These are phyloP conservation scores for Endoconidiophora polonica DNA, from an alignment of 2,329 filamentous ascomycete species.

Conservation along the genomic window DNA sequence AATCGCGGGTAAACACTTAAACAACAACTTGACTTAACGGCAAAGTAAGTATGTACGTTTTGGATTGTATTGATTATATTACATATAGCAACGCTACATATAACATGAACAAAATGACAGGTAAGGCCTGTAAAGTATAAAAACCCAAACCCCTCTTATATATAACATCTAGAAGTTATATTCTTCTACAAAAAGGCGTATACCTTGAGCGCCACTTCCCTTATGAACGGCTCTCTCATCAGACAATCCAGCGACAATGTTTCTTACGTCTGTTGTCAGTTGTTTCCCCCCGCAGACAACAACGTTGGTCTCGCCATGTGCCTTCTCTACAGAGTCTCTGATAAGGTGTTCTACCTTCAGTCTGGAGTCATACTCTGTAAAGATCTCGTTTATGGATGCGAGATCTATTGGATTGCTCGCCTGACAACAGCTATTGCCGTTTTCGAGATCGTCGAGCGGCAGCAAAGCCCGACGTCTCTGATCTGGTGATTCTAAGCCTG, in stretches of 20 bases:
- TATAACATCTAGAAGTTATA: constrained; percentile 27
- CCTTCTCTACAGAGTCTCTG: constrained; percentile 35
- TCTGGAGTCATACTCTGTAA: constrained; percentile 29
- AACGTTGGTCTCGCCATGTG: constrained; percentile 43
- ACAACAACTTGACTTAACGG: too few relatives aligned
- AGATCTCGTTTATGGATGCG: constrained; percentile 17
- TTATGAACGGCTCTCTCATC: constrained; percentile 48
- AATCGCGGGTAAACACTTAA: not conserved
- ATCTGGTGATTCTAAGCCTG: not conserved
- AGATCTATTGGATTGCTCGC: constrained; percentile 3
- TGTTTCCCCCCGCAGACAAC: constrained; percentile 42
- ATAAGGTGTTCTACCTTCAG: constrained; percentile 37
- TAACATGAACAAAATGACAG: too few relatives aligned
- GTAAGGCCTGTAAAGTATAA: too few relatives aligned
- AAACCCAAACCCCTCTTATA: not conserved
- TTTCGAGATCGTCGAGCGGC: constrained; percentile 9
- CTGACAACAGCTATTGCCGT: constrained; percentile 9
- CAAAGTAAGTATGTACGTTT: too few relatives aligned
- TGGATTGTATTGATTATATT: too few relatives aligned
- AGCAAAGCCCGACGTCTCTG: not conserved
- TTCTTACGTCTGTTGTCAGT: constrained; percentile 36
- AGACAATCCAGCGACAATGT: constrained; percentile 36
- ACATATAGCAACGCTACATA: too few relatives aligned
- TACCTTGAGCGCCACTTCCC: constrained; percentile 46
- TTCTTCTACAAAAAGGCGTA: constrained; percentile 43